Percentiles rank a stretch among this genome's conserved stretches.
phyloP scores from a whole-genome alignment of 2,329 filamentous ascomycete species.

The Fonsecaea multimorphosa region DNA sequence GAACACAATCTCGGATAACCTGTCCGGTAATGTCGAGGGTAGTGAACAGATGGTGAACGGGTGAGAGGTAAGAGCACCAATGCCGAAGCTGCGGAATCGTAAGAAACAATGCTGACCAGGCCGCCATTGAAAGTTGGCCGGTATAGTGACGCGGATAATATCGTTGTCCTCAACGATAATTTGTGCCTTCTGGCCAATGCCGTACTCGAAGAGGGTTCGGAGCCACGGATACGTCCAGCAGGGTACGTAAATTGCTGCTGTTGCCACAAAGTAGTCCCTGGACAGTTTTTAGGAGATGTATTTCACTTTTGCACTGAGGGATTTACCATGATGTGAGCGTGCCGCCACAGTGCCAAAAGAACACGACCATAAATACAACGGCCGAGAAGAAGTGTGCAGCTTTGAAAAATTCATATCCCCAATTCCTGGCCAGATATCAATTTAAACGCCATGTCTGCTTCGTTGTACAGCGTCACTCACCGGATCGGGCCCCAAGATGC shows the following conservation, averaged over 20 bases:
- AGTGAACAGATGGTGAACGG: constrained; percentile 64
- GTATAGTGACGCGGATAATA: constrained; percentile 53
- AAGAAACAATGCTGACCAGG: constrained; percentile 64
- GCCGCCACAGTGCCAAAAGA: constrained; percentile 67
- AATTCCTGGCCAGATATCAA: constrained; percentile 49
- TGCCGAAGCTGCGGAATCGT: constrained; percentile 54
- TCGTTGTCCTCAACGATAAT: constrained; percentile 40
- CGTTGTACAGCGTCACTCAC: constrained; percentile 43
- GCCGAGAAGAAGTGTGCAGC: constrained; percentile 60
- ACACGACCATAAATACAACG: constrained; percentile 62
- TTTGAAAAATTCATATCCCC: constrained; percentile 68
- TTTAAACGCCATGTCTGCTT: neutral
- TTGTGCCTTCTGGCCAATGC: constrained; percentile 4
- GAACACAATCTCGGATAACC: constrained; percentile 53
- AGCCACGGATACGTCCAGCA: constrained; percentile 55
- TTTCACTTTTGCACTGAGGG: neutral
- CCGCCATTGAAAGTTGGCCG: constrained; percentile 54
- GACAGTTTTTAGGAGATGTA: constrained; percentile 5
- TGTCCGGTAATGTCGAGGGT: constrained; percentile 40
- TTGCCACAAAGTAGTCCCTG: constrained; percentile 67
- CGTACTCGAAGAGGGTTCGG: constrained; percentile 54
- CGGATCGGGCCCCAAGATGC: constrained; percentile 59
- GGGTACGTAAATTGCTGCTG: constrained; percentile 58
- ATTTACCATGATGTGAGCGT: constrained; percentile 59
- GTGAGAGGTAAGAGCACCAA: constrained; percentile 56